Conservation (phyloP, 352 stramenopile genomes). For the Phytopythium montanum region DNA sequence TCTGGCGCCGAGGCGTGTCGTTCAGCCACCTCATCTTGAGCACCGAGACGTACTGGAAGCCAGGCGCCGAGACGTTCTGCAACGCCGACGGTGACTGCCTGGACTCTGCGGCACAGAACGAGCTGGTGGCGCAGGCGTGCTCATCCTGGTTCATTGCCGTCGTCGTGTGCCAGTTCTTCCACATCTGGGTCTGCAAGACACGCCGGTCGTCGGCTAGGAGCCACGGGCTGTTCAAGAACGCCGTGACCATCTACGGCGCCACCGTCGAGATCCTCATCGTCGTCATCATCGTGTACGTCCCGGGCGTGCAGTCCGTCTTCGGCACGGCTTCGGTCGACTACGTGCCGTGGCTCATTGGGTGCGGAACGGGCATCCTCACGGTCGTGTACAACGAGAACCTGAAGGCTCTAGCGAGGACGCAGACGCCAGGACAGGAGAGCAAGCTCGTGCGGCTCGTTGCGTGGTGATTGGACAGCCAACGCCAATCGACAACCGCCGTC, state of each 20-base stretch:
- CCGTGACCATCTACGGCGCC: slow-evolving; percentile 67
- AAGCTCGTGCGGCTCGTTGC: too few relatives aligned
- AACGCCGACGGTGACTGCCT: slow-evolving; percentile 23
- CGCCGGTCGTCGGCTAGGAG: slow-evolving; percentile 61
- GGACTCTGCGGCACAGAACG: slow-evolving; percentile 34
- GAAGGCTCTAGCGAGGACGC: too few relatives aligned
- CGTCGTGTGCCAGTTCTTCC: slow-evolving; percentile 77
- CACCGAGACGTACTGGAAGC: slow-evolving; percentile 26
- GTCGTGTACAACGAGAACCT: too few relatives aligned
- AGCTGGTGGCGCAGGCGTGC: slow-evolving; percentile 58
- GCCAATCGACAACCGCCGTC: too few relatives aligned
- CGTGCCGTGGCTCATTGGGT: too few relatives aligned
- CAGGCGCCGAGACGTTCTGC: slow-evolving; percentile 20
- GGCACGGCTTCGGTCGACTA: too few relatives aligned
- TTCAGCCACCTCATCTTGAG: slow-evolving; percentile 39
- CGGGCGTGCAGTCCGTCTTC: too few relatives aligned
- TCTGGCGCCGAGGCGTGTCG: slow-evolving; percentile 34
- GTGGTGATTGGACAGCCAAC: too few relatives aligned
- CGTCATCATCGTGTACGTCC: too few relatives aligned
- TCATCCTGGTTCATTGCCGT: slow-evolving; percentile 67
- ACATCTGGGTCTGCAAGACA: slow-evolving; percentile 86
- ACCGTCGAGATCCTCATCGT: slow-evolving; percentile 6
- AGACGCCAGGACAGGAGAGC: too few relatives aligned
- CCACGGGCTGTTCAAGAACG: slow-evolving; percentile 73
- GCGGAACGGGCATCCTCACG: too few relatives aligned